A percentile compares a stretch with the other conserved stretches of the same genome.
These are phyloP conservation scores for Imleria badia DNA, from an alignment of 768 basidiomycete genomes.

Conservation along the genomic window DNA sequence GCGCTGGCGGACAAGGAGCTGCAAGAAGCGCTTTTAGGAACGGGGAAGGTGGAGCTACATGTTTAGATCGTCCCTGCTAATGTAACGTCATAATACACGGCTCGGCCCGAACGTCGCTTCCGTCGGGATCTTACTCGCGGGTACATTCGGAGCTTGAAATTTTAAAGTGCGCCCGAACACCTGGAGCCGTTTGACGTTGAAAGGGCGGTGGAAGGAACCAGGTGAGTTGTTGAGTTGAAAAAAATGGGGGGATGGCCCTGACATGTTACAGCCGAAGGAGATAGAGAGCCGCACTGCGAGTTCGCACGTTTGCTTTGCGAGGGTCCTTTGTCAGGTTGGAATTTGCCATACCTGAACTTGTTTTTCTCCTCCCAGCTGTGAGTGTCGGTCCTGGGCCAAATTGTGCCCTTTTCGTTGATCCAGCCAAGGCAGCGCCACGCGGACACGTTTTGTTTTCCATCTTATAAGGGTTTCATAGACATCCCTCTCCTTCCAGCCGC, in stretches of 20 bases:
- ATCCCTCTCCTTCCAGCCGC: constrained; percentile 1
- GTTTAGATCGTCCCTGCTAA: constrained; percentile 34
- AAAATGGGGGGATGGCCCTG: not conserved
- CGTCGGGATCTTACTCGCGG: constrained; percentile 15
- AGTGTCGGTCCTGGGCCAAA: constrained; percentile 5
- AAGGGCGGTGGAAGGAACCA: not conserved
- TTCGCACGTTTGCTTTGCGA: constrained; percentile 28
- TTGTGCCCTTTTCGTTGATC: constrained; percentile 14
- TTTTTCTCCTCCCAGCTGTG: constrained; percentile 21
- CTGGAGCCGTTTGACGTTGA: not conserved
- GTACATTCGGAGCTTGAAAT: constrained; percentile 15
- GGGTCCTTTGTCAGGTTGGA: constrained; percentile 19
- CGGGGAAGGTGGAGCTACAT: constrained; percentile 62
- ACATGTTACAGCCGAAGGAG: constrained; percentile 10
- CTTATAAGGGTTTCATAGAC: constrained; percentile 11
- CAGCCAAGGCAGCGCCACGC: constrained; percentile 17
- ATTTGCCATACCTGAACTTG: constrained; percentile 13
- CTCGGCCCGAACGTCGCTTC: constrained; percentile 22
- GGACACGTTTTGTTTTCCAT: constrained; percentile 25
- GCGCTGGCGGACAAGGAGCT: constrained; percentile 63
- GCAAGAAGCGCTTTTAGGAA: constrained; percentile 48
- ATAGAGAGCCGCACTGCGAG: constrained; percentile 16
- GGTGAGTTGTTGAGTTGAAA: constrained; percentile 6
- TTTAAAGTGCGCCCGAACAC: constrained; percentile 17
- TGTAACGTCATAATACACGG: not conserved